Evolutionary conservation across 2,329 filamentous ascomycete genomes (phyloP).

Genomic region (Tolypocladium nubicola): DNA sequence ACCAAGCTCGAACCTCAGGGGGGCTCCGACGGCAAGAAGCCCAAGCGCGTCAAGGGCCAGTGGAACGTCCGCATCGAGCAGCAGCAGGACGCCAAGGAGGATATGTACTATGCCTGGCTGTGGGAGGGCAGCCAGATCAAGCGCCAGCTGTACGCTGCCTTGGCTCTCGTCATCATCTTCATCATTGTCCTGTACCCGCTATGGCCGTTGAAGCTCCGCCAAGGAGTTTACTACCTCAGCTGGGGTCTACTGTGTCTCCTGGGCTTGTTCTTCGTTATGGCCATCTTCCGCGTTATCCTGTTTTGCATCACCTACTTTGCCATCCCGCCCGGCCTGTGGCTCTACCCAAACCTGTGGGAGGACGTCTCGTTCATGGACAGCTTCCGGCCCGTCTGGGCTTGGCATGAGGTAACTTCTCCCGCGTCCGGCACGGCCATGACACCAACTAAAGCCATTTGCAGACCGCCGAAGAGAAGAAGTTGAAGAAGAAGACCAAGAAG

Average conservation of each 20-base stretch:
- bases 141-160: conserved; percentile 80
- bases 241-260: conserved; percentile 87
- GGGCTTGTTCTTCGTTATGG: conserved; percentile 93
- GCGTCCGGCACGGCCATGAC: too few species aligned
- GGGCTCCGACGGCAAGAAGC: conserved; percentile 53
- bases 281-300: conserved; percentile 88
- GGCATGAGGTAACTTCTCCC: conserved; percentile 68
- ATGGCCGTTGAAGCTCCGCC: conserved; percentile 83
- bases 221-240: conserved; percentile 94
- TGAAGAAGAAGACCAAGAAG: conserved; percentile 45
- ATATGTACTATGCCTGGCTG: conserved; percentile 93
- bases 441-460: not conserved
- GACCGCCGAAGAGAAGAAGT: conserved; percentile 10
- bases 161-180: conserved; percentile 76
- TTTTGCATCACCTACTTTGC: conserved; percentile 89
- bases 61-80: conserved; percentile 96
- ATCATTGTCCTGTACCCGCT: conserved; percentile 88
- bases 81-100: conserved; percentile 79
- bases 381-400: conserved; percentile 93
- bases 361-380: conserved; percentile 98
- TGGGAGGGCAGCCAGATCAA: conserved; percentile 92
- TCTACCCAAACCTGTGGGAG: conserved; percentile 96
- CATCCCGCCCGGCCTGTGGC: conserved; percentile 81
- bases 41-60: conserved; percentile 86
- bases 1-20: conserved; percentile 62